A percentile compares a stretch with the other conserved stretches of the same genome.
Conservation (phyloP, 495 filamentous ascomycete species). For the Tuber indicum region DNA sequence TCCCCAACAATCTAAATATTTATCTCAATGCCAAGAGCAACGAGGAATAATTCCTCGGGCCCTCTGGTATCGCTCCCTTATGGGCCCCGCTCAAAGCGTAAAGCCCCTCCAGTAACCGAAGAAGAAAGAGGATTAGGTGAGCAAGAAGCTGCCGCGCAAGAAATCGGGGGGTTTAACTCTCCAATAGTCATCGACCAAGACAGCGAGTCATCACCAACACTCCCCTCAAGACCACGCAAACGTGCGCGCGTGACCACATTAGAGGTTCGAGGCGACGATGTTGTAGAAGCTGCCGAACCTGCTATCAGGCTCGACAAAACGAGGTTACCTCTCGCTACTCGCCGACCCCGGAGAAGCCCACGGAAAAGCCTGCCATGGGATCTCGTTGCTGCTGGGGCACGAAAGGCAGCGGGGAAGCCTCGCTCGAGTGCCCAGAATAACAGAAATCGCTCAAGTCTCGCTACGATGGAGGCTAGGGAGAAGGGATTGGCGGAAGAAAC, state of each 20-base stretch:
- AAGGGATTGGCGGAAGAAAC: background rate
- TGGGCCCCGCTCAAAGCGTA: background rate
- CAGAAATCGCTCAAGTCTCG: background rate
- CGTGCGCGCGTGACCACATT: background rate
- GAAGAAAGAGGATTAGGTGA: background rate
- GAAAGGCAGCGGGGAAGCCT: background rate
- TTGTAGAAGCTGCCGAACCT: background rate
- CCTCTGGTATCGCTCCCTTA: background rate
- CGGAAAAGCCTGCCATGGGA: background rate
- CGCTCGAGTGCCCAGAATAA: background rate
- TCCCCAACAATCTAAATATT: background rate
- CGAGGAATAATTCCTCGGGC: background rate
- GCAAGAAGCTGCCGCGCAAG: background rate
- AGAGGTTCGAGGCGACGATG: background rate
- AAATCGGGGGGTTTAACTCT: background rate
- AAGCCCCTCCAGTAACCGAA: background rate
- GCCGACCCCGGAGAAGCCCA: background rate
- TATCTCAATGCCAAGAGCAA: background rate
- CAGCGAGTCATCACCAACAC: background rate
- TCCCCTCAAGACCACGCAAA: background rate
- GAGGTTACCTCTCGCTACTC: background rate
- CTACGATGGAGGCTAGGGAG: background rate
- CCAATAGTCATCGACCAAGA: background rate
- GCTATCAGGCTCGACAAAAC: background rate
- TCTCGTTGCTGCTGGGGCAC: background rate